Evolutionary conservation across 176 grass and related monocot genomes (phyloP).

Genomic region (Zoysia japonica): DNA sequence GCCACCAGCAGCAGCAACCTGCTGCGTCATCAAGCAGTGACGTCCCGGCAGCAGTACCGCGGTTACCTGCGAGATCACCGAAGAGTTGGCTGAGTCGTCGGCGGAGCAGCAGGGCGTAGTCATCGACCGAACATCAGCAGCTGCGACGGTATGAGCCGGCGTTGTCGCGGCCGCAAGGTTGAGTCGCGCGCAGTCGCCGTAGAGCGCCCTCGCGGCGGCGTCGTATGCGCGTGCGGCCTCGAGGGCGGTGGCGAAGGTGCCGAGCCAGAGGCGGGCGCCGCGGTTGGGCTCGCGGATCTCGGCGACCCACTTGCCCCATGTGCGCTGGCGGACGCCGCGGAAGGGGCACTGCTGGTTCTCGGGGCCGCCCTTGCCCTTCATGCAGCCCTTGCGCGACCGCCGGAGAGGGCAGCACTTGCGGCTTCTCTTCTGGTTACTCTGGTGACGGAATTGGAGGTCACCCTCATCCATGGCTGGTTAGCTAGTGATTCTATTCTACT

Average conservation of each 20-base stretch:
- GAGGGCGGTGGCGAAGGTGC: slow-evolving; percentile 62
- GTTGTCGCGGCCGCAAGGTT: slow-evolving; percentile 20
- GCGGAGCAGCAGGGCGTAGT: slow-evolving; percentile 22
- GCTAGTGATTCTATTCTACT: no score
- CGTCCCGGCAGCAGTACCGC: no score
- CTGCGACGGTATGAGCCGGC: no score
- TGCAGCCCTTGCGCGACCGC: slow-evolving; percentile 83
- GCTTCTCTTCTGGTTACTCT: background rate
- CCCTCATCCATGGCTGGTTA: no score
- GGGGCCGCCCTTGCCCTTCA: slow-evolving; percentile 93
- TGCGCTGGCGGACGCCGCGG: slow-evolving; percentile 81
- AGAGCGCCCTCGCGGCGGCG: slow-evolving; percentile 54
- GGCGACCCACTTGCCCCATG: slow-evolving; percentile 89
- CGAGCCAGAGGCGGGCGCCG: slow-evolving; percentile 79
- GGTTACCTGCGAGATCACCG: no score
- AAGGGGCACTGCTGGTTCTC: slow-evolving; percentile 84
- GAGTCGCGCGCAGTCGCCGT: slow-evolving; percentile 68
- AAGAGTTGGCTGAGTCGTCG: background rate
- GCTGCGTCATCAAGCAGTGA: no score
- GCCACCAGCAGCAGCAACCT: no score
- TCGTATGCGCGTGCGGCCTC: slow-evolving; percentile 72
- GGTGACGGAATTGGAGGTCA: no score
- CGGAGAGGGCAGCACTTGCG: slow-evolving; percentile 77
- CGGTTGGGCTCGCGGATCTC: slow-evolving; percentile 96
- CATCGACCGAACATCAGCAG: no score